Evolutionary conservation across 495 filamentous ascomycete species (phyloP), one percentile per base, ranked within the genome.

Genomic region (Amniculicola lignicola): DNA sequence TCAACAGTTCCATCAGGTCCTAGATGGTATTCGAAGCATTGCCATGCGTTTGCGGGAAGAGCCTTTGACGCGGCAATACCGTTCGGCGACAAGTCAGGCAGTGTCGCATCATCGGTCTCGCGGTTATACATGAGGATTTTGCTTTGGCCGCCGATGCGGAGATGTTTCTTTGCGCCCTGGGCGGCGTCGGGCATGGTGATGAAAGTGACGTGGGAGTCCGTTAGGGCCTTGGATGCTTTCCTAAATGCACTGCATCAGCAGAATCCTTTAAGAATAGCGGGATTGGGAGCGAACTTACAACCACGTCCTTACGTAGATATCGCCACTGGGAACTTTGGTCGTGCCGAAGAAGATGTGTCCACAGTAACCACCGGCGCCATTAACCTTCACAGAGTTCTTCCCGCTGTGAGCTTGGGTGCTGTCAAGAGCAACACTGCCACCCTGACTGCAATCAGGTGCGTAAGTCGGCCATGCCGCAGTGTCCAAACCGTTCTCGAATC

Each of bases 301-400:
- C 33, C 54, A 81, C 45, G 68, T 65, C 66, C 78, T 66, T 29
- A 82, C 77, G 55, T 80, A 81, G 38, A 82, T 64, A 62, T 81
- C 77, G 22, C 78, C 79, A 35, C 57, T 72, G n/a, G 79, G 78
- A 9, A 82, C 67, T 24, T 75, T 71, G 7, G 71, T 78, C 10
- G 78, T 82, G 55, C 79, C 79, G 54, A 82, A 74, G 70, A 81
- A 82, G 35, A 80, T 77, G 53, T 82, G 79, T 50, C 79, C 79
- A 62, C 79, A 82, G 67, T 74, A 82, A 16, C 79, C 79, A 28
- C 76, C 76, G 0, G 72, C 73, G 31, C 78, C 76, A 40, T 72
- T 70, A 4, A 82, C 79, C 52, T 69, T 68, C 2, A 82, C 69
- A 0, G 77, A 80, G 66, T 81, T 82, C 64, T 70, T 79, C 47